Percentiles rank a stretch among this genome's conserved stretches.
Evolutionary conservation across 2,329 filamentous ascomycete species (phyloP).

Genomic region (Orbilia brochopaga): DNA sequence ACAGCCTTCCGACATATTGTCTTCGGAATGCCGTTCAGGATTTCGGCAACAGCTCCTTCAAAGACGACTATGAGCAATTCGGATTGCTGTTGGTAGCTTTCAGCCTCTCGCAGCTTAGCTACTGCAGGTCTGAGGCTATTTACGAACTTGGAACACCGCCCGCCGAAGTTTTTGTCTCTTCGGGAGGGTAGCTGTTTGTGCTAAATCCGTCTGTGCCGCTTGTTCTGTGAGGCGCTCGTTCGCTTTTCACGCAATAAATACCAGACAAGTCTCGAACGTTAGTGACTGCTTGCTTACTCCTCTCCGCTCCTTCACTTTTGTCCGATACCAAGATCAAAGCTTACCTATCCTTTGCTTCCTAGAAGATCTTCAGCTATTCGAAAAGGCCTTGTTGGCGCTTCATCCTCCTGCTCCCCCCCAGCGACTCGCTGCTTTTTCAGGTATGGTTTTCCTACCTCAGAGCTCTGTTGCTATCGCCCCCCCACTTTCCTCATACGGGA

Average conservation of each 20-base stretch:
- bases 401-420: conserved; percentile 1
- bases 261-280: conserved; percentile 29
- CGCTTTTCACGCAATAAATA: conserved; percentile 44
- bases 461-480: conserved; percentile 16
- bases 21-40: neutral
- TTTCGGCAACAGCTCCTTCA: neutral
- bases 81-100: neutral
- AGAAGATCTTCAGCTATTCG: conserved; percentile 4
- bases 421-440: conserved; percentile 7
- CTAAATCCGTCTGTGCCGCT: conserved; percentile 11
- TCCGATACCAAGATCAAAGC: neutral
- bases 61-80: neutral
- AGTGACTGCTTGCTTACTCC: conserved; percentile 34
- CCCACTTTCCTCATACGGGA: conserved; percentile 49
- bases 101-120: neutral
- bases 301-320: conserved; percentile 34
- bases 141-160: conserved; percentile 1
- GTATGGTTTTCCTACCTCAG: conserved; percentile 23
- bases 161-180: neutral
- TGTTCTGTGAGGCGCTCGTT: conserved; percentile 9
- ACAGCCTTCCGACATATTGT: conserved; percentile 1
- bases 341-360: no score
- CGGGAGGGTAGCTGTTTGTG: conserved; percentile 6
- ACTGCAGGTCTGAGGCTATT: conserved; percentile 1
- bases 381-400: neutral